phyloP scores from a whole-genome alignment of 768 basidiomycete species.

The Amanita brunnescens region DNA sequence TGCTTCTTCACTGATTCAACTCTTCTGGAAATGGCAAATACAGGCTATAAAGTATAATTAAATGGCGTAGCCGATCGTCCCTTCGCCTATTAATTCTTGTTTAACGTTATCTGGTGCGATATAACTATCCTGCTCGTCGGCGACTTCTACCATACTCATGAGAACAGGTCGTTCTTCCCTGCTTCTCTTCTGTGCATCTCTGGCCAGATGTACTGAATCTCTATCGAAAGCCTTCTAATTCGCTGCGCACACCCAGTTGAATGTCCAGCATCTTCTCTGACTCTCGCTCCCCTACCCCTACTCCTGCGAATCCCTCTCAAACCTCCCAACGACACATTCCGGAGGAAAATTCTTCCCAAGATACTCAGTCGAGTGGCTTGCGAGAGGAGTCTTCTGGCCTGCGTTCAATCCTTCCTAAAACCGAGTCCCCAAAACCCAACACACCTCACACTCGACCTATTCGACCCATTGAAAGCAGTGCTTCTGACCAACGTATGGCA shows the following conservation, averaged over 20 bases:
- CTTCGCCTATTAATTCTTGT: background rate
- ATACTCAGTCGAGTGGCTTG: background rate
- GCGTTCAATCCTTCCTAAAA: background rate
- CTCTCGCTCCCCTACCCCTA: slow-evolving; percentile 26
- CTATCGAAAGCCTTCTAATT: slow-evolving; percentile 28
- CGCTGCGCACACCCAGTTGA: slow-evolving; percentile 24
- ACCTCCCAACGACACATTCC: background rate
- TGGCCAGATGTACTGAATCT: slow-evolving; percentile 35
- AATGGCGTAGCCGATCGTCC: slow-evolving; percentile 1
- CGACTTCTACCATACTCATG: slow-evolving; percentile 14
- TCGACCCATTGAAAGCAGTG: slow-evolving; percentile 20
- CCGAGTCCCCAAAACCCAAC: background rate
- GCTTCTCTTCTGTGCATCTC: slow-evolving; percentile 1
- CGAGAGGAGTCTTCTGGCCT: background rate
- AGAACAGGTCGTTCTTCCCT: slow-evolving; percentile 8
- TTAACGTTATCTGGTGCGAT: slow-evolving; percentile 6
- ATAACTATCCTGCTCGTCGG: slow-evolving; percentile 11
- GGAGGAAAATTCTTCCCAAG: slow-evolving; percentile 5
- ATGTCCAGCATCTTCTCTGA: slow-evolving; percentile 33
- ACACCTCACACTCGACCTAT: slow-evolving; percentile 12
- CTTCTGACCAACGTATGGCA: slow-evolving; percentile 29
- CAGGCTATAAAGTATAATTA: slow-evolving; percentile 1
- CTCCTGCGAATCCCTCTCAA: slow-evolving; percentile 17
- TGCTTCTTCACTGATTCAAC: background rate
- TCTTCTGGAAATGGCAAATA: slow-evolving; percentile 1